Evolutionary conservation across 225 moss, liverwort and hornwort genomes (phyloP), one percentile per base, ranked within the genome.

Genomic region (Pleurozium schreberi): DNA sequence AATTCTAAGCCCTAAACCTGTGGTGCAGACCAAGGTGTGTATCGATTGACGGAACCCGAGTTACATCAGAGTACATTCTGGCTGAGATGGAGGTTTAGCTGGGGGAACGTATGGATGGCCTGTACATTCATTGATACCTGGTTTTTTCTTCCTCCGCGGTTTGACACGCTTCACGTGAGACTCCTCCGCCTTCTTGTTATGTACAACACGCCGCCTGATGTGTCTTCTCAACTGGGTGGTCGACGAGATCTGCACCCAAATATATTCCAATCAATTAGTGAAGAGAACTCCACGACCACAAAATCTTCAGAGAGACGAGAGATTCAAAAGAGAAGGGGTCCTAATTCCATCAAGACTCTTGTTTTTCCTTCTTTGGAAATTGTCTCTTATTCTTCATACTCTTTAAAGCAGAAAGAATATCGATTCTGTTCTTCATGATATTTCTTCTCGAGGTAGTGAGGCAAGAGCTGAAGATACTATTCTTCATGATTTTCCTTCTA

Each of bases 21-120:
- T 70, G 70, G 49, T 81, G 49, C 69, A 42, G 57, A 91, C 47
- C 82, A 52, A 82, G 74, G 47, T 62, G 61, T 83, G 13, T 42
- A 18, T 57, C 61, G n/a, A 80, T 70, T 79, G 69, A 53, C 36
- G 4, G 34, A 36, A 43, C 49, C 73, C 25, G 30, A 42, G n/a
- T 91, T 80, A 91, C 88, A 91, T 91, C 58, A 89, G 61, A 83
- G 23, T 83, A 70, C 90, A 92, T 67, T 87, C 81, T 30, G 70
- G 22, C 34, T 60, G 55, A 81, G 83, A 50, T 83, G 64, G 76
- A 42, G 80, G 67, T 69, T 69, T 10, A 50, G 80, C 28, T 71
- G 75, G 88, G 11, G 75, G 45, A 18, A 45, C 22, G 66, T 71
- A 86, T 26, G 75, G 65, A 75, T 89, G 87, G 21, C 92, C 87